Evolutionary conservation across 108 stramenopile species (phyloP).

Genomic region (Craspedostauros australis): DNA sequence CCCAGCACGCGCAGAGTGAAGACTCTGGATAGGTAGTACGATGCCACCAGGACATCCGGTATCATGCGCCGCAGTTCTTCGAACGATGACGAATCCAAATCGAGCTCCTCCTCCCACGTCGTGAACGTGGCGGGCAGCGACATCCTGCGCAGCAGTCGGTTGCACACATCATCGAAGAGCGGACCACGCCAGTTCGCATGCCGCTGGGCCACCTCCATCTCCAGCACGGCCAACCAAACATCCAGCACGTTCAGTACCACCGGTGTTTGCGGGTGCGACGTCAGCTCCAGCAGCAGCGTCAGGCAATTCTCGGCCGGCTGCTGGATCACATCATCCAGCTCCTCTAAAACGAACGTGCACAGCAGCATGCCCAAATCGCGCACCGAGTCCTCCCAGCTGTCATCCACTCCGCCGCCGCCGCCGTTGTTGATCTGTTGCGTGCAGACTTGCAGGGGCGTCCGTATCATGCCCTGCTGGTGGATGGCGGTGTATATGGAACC

Average conservation of each 20-base stretch:
- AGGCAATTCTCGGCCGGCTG: constrained; percentile 37
- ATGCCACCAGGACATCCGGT: constrained; percentile 39
- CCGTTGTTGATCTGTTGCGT: too few species aligned
- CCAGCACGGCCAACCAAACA: constrained; percentile 58
- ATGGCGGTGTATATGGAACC: constrained; percentile 31
- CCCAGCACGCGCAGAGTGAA: too few species aligned
- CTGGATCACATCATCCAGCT: constrained; percentile 31
- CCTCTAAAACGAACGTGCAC: constrained; percentile 39
- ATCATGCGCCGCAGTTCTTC: constrained; percentile 45
- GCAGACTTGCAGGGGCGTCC: constrained; percentile 21
- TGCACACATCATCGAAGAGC: constrained; percentile 29
- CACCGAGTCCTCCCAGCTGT: constrained; percentile 35
- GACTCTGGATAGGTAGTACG: constrained; percentile 48
- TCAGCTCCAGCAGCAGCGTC: constrained; percentile 36
- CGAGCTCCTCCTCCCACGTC: constrained; percentile 48
- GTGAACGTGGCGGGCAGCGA: constrained; percentile 29
- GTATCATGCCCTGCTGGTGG: constrained; percentile 23
- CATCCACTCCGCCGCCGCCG: too few species aligned
- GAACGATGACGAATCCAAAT: constrained; percentile 46
- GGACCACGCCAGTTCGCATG: constrained; percentile 23
- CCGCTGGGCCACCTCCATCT: constrained; percentile 40
- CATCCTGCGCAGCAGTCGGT: constrained; percentile 25
- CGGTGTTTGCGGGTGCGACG: constrained; percentile 35
- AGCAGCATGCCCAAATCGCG: constrained; percentile 37
- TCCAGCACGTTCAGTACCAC: constrained; percentile 40